phyloP scores from a whole-genome alignment of 2,329 filamentous ascomycete genomes.

The Mollisia scopiformis region DNA sequence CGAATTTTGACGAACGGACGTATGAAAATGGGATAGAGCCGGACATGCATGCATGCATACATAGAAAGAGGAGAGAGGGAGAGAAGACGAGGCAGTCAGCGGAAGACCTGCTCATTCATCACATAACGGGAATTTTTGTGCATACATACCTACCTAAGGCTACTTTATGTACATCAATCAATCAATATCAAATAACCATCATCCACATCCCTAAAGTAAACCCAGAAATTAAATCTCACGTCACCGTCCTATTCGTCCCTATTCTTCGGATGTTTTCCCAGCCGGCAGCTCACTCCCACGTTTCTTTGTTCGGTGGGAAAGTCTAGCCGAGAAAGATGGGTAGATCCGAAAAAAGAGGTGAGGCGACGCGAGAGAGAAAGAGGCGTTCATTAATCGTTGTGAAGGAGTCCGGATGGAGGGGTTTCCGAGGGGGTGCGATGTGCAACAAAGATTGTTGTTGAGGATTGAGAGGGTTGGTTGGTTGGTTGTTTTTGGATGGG shows the following conservation, averaged over 20 bases:
- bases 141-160: not conserved
- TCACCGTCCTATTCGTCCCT: not conserved
- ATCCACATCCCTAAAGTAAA: not conserved
- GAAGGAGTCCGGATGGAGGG: not conserved
- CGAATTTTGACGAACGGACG: not conserved
- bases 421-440: not conserved
- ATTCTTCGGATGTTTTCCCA: no score
- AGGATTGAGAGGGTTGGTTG: no score
- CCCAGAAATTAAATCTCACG: not conserved
- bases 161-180: not conserved
- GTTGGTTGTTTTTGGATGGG: no score
- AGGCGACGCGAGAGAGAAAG: not conserved
- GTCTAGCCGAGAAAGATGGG: no score
- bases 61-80: not conserved
- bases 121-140: no score
- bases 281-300: no score
- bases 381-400: not conserved
- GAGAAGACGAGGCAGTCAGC: not conserved
- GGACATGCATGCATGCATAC: no score
- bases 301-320: no score
- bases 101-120: not conserved
- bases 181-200: not conserved
- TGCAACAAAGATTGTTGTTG: no score
- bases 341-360: no score
- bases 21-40: not conserved